Evolutionary conservation across 2,329 filamentous ascomycete species (phyloP).

Genomic region (Salinomyces thailandicus): DNA sequence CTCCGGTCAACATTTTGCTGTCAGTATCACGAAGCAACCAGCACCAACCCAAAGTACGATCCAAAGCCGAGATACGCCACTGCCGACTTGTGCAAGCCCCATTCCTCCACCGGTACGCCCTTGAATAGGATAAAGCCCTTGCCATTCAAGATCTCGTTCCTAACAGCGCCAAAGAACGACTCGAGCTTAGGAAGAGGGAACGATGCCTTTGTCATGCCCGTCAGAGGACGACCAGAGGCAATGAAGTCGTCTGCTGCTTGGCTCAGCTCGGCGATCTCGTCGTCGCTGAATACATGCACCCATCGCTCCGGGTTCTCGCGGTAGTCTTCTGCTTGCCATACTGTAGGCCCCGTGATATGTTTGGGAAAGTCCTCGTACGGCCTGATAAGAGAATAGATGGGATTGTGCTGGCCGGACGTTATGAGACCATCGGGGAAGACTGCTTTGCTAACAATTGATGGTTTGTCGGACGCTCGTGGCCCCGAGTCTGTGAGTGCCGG

Average conservation of each 20-base stretch:
- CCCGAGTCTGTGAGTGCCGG: conserved; percentile 2
- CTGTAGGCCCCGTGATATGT: conserved; percentile 58
- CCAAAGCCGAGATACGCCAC: conserved; percentile 80
- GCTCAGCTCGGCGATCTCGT: conserved; percentile 59
- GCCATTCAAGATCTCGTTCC: conserved; percentile 62
- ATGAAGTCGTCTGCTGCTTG: conserved; percentile 60
- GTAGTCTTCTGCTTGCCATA: conserved; percentile 61
- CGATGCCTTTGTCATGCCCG: conserved; percentile 55
- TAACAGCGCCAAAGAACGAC: conserved; percentile 44
- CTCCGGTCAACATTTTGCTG: conserved; percentile 29
- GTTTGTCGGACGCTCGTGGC: background rate
- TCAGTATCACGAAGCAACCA: no score
- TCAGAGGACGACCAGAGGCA: conserved; percentile 53
- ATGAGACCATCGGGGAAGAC: conserved; percentile 57
- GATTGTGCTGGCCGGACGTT: conserved; percentile 62
- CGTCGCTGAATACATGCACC: conserved; percentile 58
- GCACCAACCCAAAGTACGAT: conserved; percentile 28
- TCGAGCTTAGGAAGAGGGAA: conserved; percentile 52
- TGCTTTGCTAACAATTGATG: conserved; percentile 17
- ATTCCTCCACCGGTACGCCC: conserved; percentile 63
- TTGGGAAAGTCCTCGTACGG: conserved; percentile 62
- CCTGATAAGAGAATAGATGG: conserved; percentile 53
- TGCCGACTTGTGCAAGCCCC: conserved; percentile 70
- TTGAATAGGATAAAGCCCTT: conserved; percentile 90
- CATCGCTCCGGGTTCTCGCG: conserved; percentile 54